Evolutionary conservation across 2,329 filamentous ascomycete genomes (phyloP).

Genomic region (Fusarium graminum): DNA sequence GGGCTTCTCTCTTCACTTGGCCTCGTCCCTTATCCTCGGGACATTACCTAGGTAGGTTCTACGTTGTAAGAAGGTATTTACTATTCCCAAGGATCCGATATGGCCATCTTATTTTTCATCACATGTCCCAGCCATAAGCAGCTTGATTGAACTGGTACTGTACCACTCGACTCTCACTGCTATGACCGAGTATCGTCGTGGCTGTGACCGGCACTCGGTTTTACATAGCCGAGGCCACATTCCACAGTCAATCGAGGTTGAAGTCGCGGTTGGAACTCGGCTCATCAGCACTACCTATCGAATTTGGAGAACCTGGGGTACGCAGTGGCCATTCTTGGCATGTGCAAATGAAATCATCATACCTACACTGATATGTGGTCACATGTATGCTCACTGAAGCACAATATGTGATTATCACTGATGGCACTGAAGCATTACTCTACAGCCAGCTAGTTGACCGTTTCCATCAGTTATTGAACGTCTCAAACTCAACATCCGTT

Average conservation of each 20-base stretch:
- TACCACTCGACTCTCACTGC: background rate
- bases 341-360: slow-evolving; percentile 37
- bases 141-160: background rate
- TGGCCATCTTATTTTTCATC: background rate
- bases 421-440: background rate
- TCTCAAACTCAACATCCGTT: background rate
- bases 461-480: background rate
- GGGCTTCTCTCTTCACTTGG: slow-evolving; percentile 5
- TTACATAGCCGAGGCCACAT: slow-evolving; percentile 45
- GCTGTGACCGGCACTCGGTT: slow-evolving; percentile 41
- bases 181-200: background rate
- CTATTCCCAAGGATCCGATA: background rate
- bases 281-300: slow-evolving; percentile 24
- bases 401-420: no score
- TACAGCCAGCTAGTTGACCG: background rate
- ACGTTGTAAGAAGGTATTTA: background rate
- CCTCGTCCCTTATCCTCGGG: slow-evolving; percentile 12
- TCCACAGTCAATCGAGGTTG: slow-evolving; percentile 7
- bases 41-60: slow-evolving; percentile 11
- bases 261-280: slow-evolving; percentile 36
- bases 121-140: background rate
- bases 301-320: slow-evolving; percentile 35
- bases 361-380: background rate
- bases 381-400: slow-evolving; percentile 7
- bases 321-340: slow-evolving; percentile 23